A percentile compares a stretch with the other conserved stretches of the same genome.
Conservation (phyloP, 176 grass and related monocot genomes). For the Puccinellia tenuiflora region DNA sequence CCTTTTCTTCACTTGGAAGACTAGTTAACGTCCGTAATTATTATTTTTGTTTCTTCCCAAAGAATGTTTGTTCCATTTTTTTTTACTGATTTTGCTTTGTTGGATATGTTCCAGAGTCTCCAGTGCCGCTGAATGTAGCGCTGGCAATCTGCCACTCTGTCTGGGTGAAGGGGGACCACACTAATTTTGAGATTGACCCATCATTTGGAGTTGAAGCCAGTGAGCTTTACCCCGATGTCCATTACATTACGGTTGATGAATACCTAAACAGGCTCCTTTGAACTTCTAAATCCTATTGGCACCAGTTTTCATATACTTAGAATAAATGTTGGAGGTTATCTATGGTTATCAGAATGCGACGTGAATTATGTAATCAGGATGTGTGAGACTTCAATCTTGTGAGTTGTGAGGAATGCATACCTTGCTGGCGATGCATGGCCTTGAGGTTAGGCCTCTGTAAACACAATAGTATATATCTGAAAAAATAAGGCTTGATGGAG, state of each 20-base stretch:
- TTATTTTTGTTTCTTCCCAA: neutral
- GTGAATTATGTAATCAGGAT: neutral
- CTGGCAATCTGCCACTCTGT: slow-evolving; percentile 54
- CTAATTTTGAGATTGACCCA: slow-evolving; percentile 60
- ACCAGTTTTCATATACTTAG: neutral
- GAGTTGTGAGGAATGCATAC: neutral
- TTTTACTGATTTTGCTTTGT: neutral
- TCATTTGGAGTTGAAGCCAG: slow-evolving; percentile 73
- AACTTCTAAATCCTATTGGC: slow-evolving; percentile 1
- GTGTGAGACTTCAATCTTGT: neutral
- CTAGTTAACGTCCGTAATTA: neutral
- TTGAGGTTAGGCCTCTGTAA: neutral
- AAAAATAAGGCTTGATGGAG: neutral
- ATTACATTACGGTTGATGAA: slow-evolving; percentile 59
- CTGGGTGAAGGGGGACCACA: slow-evolving; percentile 69
- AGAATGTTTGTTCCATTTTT: neutral
- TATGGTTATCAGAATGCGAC: neutral
- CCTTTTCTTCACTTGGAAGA: no score
- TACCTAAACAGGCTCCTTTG: slow-evolving; percentile 51
- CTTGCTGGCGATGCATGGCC: neutral
- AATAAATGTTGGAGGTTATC: neutral
- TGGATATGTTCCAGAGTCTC: slow-evolving; percentile 23
- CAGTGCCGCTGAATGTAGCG: slow-evolving; percentile 6
- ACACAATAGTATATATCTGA: neutral
- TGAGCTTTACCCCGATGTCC: slow-evolving; percentile 59